Percentiles rank a stretch among this genome's conserved stretches.
Evolutionary conservation across 2,329 filamentous ascomycete species (phyloP).

Genomic region (Fusarium fujikuroi): DNA sequence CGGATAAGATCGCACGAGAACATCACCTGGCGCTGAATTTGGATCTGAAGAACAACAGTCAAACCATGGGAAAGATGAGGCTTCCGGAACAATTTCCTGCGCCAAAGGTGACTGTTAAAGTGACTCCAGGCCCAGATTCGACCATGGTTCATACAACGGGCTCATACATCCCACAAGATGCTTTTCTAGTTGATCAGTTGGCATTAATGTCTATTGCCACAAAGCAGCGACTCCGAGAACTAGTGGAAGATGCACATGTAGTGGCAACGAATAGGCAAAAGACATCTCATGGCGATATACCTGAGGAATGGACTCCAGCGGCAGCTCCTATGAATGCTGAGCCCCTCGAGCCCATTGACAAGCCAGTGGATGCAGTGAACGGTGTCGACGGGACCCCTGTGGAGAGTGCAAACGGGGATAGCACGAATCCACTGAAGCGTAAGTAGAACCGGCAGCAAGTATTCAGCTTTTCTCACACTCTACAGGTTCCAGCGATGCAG

Average conservation of each 20-base stretch:
- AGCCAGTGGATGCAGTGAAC: slow-evolving; percentile 27
- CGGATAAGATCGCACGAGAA: slow-evolving; percentile 67
- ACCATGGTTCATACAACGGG: slow-evolving; percentile 71
- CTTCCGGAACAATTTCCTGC: slow-evolving; percentile 60
- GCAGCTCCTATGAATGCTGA: slow-evolving; percentile 65
- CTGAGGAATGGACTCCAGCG: slow-evolving; percentile 78
- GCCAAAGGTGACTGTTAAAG: slow-evolving; percentile 64
- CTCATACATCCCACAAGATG: slow-evolving; percentile 78
- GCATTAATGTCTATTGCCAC: slow-evolving; percentile 84
- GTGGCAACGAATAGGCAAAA: slow-evolving; percentile 77
- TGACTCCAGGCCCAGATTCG: slow-evolving; percentile 69
- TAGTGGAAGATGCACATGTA: slow-evolving; percentile 80
- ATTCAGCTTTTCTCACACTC: slow-evolving; percentile 27
- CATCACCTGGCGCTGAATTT: slow-evolving; percentile 66
- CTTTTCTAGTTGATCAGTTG: slow-evolving; percentile 82
- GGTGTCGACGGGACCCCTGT: slow-evolving; percentile 29
- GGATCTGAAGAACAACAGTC: slow-evolving; percentile 61
- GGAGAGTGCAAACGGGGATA: slow-evolving; percentile 64
- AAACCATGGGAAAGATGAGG: slow-evolving; percentile 60
- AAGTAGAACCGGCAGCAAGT: slow-evolving; percentile 46
- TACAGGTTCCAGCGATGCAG: slow-evolving; percentile 55
- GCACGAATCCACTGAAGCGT: slow-evolving; percentile 70
- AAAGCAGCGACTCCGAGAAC: slow-evolving; percentile 78
- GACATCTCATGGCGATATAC: slow-evolving; percentile 82
- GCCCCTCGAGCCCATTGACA: slow-evolving; percentile 47